phyloP scores from a whole-genome alignment of 805 yeast species.

The Pichia exigua region DNA sequence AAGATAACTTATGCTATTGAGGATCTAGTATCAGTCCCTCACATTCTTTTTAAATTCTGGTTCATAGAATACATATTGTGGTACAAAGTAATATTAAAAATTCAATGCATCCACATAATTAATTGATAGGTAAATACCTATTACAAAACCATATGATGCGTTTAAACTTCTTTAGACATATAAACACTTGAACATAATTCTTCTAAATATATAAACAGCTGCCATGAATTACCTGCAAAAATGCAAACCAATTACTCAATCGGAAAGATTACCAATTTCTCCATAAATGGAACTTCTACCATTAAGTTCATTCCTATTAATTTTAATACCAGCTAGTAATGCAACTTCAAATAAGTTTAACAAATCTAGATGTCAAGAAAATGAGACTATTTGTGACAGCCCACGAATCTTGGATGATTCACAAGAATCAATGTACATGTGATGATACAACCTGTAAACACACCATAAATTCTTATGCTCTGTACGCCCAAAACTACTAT shows the following conservation, averaged over 20 bases:
- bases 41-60: slow-evolving; percentile 32
- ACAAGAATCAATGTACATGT: slow-evolving; percentile 44
- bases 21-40: slow-evolving; percentile 43
- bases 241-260: slow-evolving; percentile 52
- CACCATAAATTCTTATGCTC: slow-evolving; percentile 48
- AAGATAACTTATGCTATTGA: slow-evolving; percentile 55
- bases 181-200: slow-evolving; percentile 64
- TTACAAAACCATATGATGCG: slow-evolving; percentile 52
- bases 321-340: slow-evolving; percentile 47
- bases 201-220: slow-evolving; percentile 64
- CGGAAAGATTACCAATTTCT: slow-evolving; percentile 37
- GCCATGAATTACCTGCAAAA: slow-evolving; percentile 42
- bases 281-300: slow-evolving; percentile 46
- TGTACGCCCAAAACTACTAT: slow-evolving; percentile 46
- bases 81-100: slow-evolving; percentile 44
- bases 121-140: slow-evolving; percentile 53
- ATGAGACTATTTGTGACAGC: slow-evolving; percentile 48
- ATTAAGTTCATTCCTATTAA: slow-evolving; percentile 31
- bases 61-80: slow-evolving; percentile 47
- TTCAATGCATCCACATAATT: slow-evolving; percentile 48
- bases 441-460: slow-evolving; percentile 50
- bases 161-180: slow-evolving; percentile 62
- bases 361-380: slow-evolving; percentile 41
- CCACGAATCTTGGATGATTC: slow-evolving; percentile 48
- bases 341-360: slow-evolving; percentile 50